Base-by-base conservation (phyloP, 176 grass and related monocot genomes). In the Carex scoparia region DNA sequence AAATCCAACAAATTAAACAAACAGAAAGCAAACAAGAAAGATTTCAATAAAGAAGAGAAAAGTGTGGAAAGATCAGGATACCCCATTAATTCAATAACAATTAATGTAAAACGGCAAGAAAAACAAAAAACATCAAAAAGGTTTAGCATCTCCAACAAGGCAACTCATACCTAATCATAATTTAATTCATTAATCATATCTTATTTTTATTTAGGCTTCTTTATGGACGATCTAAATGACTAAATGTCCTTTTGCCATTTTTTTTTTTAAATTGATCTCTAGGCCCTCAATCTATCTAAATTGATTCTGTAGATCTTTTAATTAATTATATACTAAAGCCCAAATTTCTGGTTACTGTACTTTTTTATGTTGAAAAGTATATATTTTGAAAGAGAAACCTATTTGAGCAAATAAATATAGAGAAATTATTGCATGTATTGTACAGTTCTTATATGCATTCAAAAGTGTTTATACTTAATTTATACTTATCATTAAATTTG, bases 131-230 rank as follows among this genome's bases (percentile, higher is more conserved):
- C 53, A n/a, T 12, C 28, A 33, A 79, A 79, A 79, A 79, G 51
- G 73, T 54, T 79, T 79, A 79, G 74, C 74, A 79, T 79, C 74
- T 79, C 74, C 74, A 79, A 58, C 74, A 79, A 79, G 74, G 74
- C 53, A 79, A 79, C 74, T 79, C 28, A 33, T 79, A 79, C 74
- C 74, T 58, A 79, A 79, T 79, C 53, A 79, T 0, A 13, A 58
- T 35, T 58, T 79, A 3, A 35, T 31, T 57, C 53, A 37, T 58
- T 79, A 18, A 32, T 57, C 33, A 6, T n/a, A 40, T 71, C 46
- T 10, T 32, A 15, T 55, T 8, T 42, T 71, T 71, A 54, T 13
- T 31, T 14, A 15, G 10, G 27, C 10, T 16, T 77, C 23, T 27
- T 15, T 77, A 16, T 57, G 74, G 30, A 33, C 28, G 8, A 0